Conservation (phyloP, 2,329 filamentous ascomycete species). For the Camptophora hylomeconis region DNA sequence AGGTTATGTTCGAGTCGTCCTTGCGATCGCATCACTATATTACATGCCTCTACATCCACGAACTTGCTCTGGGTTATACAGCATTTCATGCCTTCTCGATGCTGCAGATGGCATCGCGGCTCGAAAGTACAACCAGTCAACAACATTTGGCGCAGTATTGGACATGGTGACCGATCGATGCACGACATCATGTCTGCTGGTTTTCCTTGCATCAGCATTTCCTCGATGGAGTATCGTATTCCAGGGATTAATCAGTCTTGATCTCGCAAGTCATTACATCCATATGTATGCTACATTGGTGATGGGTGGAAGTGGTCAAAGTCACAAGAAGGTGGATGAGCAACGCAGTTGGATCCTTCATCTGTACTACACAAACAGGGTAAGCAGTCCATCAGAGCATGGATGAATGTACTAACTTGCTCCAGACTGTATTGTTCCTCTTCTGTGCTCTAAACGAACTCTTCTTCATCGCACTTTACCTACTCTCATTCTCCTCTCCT, state of each 20-base stretch:
- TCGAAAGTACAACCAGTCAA: constrained; percentile 74
- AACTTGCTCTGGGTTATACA: constrained; percentile 50
- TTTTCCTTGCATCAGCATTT: constrained; percentile 89
- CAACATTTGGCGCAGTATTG: constrained; percentile 87
- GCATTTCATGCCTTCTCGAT: constrained; percentile 85
- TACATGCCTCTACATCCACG: constrained; percentile 84
- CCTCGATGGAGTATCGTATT: constrained; percentile 89
- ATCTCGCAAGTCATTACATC: constrained; percentile 94
- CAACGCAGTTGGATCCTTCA: constrained; percentile 80
- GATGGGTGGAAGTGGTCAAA: constrained; percentile 65
- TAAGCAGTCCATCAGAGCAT: constrained; percentile 32
- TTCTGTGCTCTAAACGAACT: constrained; percentile 85
- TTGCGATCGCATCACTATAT: constrained; percentile 84
- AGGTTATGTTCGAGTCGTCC: constrained; percentile 67
- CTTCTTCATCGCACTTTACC: constrained; percentile 97
- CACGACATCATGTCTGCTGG: constrained; percentile 86
- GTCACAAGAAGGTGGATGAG: constrained; percentile 90
- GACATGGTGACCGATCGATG: constrained; percentile 99
- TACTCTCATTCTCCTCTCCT: constrained; percentile 91
- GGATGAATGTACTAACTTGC: background rate
- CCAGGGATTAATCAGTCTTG: constrained; percentile 81
- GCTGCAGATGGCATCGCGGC: constrained; percentile 92
- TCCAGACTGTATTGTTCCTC: constrained; percentile 74
- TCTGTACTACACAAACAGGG: constrained; percentile 95
- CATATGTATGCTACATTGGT: constrained; percentile 95